Evolutionary conservation across 1,284 basidiomycete species (phyloP).

Genomic region (Ustilago crameri): DNA sequence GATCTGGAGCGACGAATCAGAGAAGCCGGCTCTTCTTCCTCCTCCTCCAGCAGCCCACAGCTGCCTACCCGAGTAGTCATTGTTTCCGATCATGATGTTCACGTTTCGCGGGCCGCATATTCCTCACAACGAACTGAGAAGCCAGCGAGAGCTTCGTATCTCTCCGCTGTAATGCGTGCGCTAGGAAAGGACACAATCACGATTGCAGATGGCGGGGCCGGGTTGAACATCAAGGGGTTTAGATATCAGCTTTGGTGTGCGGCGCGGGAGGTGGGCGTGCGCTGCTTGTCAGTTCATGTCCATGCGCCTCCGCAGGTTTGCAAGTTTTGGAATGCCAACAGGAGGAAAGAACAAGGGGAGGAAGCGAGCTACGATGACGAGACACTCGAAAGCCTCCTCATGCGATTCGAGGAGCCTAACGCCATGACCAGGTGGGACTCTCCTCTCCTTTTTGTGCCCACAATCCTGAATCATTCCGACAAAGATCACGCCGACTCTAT

Average conservation of each 20-base stretch:
- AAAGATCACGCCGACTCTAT: not conserved
- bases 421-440: slow-evolving; percentile 98
- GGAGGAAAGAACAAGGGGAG: slow-evolving; percentile 69
- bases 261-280: slow-evolving; percentile 84
- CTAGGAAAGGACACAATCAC: slow-evolving; percentile 80
- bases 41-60: slow-evolving; percentile 72
- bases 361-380: slow-evolving; percentile 74
- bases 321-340: slow-evolving; percentile 76
- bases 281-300: slow-evolving; percentile 81
- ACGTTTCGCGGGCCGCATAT: slow-evolving; percentile 77
- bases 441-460: slow-evolving; percentile 83
- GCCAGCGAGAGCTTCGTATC: slow-evolving; percentile 85
- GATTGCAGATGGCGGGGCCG: slow-evolving; percentile 80
- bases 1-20: slow-evolving; percentile 75
- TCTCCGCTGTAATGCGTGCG: slow-evolving; percentile 82
- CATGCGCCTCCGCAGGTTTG: slow-evolving; percentile 74
- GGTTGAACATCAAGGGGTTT: slow-evolving; percentile 95
- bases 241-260: slow-evolving; percentile 98
- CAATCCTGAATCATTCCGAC: slow-evolving; percentile 5
- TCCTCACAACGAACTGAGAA: slow-evolving; percentile 84
- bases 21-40: slow-evolving; percentile 70
- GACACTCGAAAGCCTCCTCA: slow-evolving; percentile 90
- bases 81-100: slow-evolving; percentile 82
- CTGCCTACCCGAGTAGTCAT: slow-evolving; percentile 71
- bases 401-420: slow-evolving; percentile 93